A percentile compares a stretch with the other conserved stretches of the same genome.
Evolutionary conservation across 805 yeast species (phyloP).

Genomic region (Nakazawaea ambrosiae): DNA sequence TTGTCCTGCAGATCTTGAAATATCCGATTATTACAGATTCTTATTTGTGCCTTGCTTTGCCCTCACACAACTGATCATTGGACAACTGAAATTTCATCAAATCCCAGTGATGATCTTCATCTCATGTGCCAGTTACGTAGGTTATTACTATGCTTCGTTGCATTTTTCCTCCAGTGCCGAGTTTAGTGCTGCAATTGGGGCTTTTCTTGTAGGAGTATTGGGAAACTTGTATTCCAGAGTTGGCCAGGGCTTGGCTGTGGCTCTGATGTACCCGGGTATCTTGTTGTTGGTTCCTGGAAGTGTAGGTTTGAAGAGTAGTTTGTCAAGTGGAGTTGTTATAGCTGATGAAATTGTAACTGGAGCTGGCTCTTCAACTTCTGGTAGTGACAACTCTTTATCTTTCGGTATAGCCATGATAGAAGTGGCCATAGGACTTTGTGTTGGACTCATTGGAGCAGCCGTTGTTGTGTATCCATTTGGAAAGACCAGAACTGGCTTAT

Average conservation of each 20-base stretch:
- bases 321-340: conserved; percentile 60
- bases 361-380: conserved; percentile 19
- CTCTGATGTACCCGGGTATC: conserved; percentile 85
- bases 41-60: conserved; percentile 72
- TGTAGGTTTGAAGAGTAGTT: conserved; percentile 69
- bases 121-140: conserved; percentile 65
- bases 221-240: conserved; percentile 77
- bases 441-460: conserved; percentile 80
- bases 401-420: conserved; percentile 77
- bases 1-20: conserved; percentile 31
- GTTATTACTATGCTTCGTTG: conserved; percentile 59
- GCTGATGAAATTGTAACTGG: conserved; percentile 53
- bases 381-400: conserved; percentile 22
- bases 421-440: conserved; percentile 79
- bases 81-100: conserved; percentile 68
- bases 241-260: conserved; percentile 79
- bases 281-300: conserved; percentile 85
- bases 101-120: conserved; percentile 68
- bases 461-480: conserved; percentile 80
- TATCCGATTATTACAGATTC: conserved; percentile 47
- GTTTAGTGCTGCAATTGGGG: conserved; percentile 74
- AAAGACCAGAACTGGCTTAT: conserved; percentile 69
- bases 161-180: conserved; percentile 62
- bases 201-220: conserved; percentile 71
- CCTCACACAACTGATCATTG: conserved; percentile 41